These are phyloP conservation scores for Lipomyces yamanashiensis DNA, from an alignment of 805 yeast species.

Conservation along the genomic window DNA sequence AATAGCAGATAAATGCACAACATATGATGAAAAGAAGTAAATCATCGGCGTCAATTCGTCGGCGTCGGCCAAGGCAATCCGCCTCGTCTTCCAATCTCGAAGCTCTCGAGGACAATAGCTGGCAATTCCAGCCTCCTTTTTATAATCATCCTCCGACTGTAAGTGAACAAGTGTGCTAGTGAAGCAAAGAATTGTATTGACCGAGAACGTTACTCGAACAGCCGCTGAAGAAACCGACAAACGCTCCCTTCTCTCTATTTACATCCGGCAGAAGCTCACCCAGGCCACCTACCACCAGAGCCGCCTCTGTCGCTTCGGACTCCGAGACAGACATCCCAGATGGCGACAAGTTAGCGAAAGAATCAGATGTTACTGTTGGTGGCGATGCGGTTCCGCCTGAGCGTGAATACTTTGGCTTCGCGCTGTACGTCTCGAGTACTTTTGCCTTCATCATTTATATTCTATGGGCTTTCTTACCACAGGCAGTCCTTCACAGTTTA, in stretches of 20 bases:
- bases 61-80: slow-evolving; percentile 23
- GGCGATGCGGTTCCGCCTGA: slow-evolving; percentile 48
- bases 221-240: slow-evolving; percentile 31
- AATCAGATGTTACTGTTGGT: slow-evolving; percentile 47
- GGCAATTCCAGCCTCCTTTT: slow-evolving; percentile 40
- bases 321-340: slow-evolving; percentile 39
- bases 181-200: too few species aligned
- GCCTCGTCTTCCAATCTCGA: slow-evolving; percentile 23
- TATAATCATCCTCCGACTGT: slow-evolving; percentile 40
- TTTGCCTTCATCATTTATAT: slow-evolving; percentile 61
- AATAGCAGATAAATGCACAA: slow-evolving; percentile 2
- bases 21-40: slow-evolving; percentile 31
- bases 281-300: slow-evolving; percentile 10
- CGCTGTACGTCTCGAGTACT: slow-evolving; percentile 71
- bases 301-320: slow-evolving; percentile 26
- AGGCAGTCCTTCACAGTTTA: slow-evolving; percentile 53
- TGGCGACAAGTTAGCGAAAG: slow-evolving; percentile 45
- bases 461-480: slow-evolving; percentile 78
- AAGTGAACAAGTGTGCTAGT: background rate
- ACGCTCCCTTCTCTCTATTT: slow-evolving; percentile 31
- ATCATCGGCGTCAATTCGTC: slow-evolving; percentile 32
- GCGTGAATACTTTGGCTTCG: slow-evolving; percentile 83
- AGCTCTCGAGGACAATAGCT: slow-evolving; percentile 24
- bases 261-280: slow-evolving; percentile 36
- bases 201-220: background rate